phyloP scores from a whole-genome alignment of 345 rosid species.

The Garcia nutans region DNA sequence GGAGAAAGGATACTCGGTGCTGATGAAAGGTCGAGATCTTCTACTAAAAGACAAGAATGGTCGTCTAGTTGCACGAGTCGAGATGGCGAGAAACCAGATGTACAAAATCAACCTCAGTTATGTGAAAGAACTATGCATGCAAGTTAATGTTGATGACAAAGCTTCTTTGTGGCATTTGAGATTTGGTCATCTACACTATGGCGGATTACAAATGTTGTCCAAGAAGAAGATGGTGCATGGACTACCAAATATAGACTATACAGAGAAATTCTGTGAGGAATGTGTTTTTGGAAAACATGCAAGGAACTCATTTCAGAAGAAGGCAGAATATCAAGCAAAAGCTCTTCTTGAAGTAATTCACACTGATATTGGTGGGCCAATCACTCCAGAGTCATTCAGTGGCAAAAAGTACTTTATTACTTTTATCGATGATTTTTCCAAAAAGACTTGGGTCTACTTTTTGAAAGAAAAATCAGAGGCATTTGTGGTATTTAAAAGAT shows the following conservation, averaged over 20 bases:
- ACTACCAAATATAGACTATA: background rate
- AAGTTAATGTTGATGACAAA: background rate
- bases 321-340: background rate
- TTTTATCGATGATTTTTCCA: no score
- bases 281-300: background rate
- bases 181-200: no score
- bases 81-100: slow-evolving; percentile 1
- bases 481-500: no score
- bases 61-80: background rate
- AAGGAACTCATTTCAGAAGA: background rate
- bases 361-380: no score
- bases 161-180: no score
- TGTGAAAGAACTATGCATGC: background rate
- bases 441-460: no score
- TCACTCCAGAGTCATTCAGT: no score
- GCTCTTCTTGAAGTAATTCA: no score
- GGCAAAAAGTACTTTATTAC: no score
- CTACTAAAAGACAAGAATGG: background rate
- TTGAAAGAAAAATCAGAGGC: background rate
- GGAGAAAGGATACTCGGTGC: slow-evolving; percentile 1
- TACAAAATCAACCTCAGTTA: background rate
- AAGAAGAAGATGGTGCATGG: background rate
- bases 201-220: no score
- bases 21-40: background rate
- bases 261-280: background rate